Conservation (phyloP, 139 green algal species). For the Coelastrella sp. region DNA sequence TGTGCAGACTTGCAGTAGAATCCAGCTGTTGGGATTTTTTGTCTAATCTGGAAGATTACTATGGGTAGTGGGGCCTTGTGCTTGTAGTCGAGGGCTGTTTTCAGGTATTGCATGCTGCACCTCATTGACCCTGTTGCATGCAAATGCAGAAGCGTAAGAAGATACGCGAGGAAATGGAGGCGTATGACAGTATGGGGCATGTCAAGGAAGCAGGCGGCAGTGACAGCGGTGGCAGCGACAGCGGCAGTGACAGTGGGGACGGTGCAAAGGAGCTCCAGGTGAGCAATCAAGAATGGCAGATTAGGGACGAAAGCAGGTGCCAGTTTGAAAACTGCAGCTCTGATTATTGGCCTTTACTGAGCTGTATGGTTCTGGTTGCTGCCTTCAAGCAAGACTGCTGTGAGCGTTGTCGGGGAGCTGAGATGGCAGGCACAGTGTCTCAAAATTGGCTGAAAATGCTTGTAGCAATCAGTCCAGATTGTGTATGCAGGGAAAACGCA, state of each 20-base stretch:
- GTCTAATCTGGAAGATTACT: no score
- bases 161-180: conserved; percentile 46
- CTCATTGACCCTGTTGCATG: no score
- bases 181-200: not conserved
- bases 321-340: not conserved
- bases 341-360: not conserved
- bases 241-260: conserved; percentile 47
- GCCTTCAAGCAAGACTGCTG: no score
- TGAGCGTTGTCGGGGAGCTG: not conserved
- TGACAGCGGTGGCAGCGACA: conserved; percentile 32
- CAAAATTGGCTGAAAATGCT: not conserved
- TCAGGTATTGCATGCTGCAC: no score
- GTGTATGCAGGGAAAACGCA: conserved; percentile 30
- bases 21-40: not conserved
- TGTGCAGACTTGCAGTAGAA: not conserved
- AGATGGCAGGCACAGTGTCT: not conserved
- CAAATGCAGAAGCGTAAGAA: conserved; percentile 55
- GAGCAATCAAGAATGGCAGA: not conserved
- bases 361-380: not conserved
- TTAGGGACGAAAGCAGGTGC: not conserved
- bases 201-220: not conserved
- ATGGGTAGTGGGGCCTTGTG: no score
- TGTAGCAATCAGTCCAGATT: not conserved
- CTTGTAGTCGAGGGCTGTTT: no score
- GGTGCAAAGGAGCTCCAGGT: conserved; percentile 29